Conservation (phyloP, 371 early-diverging fungal species). For the Haplosporangium sp. region DNA sequence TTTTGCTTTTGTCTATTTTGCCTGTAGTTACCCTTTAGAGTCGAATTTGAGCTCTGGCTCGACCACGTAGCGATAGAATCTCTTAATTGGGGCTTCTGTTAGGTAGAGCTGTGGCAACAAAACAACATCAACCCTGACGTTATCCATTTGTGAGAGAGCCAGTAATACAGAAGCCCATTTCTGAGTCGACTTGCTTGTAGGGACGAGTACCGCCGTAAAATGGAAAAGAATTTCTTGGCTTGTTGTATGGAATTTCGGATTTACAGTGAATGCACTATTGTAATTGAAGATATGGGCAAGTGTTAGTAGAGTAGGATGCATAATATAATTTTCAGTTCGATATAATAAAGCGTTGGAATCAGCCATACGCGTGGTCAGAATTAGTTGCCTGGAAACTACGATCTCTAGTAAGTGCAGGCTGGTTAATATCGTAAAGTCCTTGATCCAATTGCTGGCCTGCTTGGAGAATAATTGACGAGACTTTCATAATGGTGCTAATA, state of each 20-base stretch:
- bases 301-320: background rate
- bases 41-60: conserved; percentile 73
- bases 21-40: conserved; percentile 53
- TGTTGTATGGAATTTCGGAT: conserved; percentile 28
- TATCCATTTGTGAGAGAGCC: conserved; percentile 67
- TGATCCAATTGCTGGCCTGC: conserved; percentile 35
- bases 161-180: conserved; percentile 78
- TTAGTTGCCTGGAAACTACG: conserved; percentile 27
- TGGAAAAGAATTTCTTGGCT: conserved; percentile 61
- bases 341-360: too few relatives aligned
- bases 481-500: conserved; percentile 43
- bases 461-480: conserved; percentile 19
- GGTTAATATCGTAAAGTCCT: conserved; percentile 48
- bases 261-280: conserved; percentile 32
- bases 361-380: conserved; percentile 27
- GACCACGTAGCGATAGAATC: conserved; percentile 93
- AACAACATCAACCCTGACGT: conserved; percentile 71
- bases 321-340: background rate
- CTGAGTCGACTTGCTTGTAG: conserved; percentile 81
- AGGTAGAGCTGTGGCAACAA: conserved; percentile 66
- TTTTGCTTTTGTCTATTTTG: background rate
- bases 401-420: conserved; percentile 29
- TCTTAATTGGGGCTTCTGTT: conserved; percentile 78
- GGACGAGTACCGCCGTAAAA: conserved; percentile 80
- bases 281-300: background rate